Base-by-base conservation (phyloP, 805 yeast genomes). In the Kurtzmaniella cleridarum region DNA sequence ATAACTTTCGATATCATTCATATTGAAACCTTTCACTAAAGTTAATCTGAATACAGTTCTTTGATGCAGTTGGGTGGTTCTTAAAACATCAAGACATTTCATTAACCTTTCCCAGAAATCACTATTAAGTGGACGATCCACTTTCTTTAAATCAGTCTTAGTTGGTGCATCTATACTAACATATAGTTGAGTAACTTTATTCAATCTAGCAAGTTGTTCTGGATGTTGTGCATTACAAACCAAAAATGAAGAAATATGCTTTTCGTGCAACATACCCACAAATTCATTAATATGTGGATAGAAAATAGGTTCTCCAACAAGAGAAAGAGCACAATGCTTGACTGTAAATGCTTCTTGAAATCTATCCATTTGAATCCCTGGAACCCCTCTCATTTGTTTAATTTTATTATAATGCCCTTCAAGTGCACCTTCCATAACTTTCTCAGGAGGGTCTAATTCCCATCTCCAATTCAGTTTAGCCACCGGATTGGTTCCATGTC, bases 141-240 rank as follows among this genome's bases (percentile, higher is more conserved):
- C 88, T 48, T 78, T 79, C 50, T 86, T 84, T 56, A 89, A 72
- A 45, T 84, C 86, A 17, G 73, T 73, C 54, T 83, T 87, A 5
- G 88, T 84, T n/a, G 95, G 82, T 1, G 97, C 96, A 67, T 89
- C 97, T 49, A 89, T 89, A 34, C 95, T 85, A 14, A 89, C 96
- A 55, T 89, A 89, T 33, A 89, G 69, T 64, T 89, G 97, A 1
- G 97, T 89, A 7, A 89, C 96, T 51, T 81, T 84, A 24, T 75
- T 63, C 53, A 89, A 67, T 2, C 72, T 70, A 16, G 74, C 78
- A 48, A 89, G 68, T 45, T 88, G 84, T 37, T 83, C 89, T 3
- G 97, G 97, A 60, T 89, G 97, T 66, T 89, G 97, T 7, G 97
- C 97, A 57, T 89, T 89, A 64, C 97, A 90, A 10, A 89, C 97